A percentile compares a stretch with the other conserved stretches of the same genome.
These are phyloP conservation scores for Yarrowia divulgata DNA, from an alignment of 805 yeast species.

Conservation along the genomic window DNA sequence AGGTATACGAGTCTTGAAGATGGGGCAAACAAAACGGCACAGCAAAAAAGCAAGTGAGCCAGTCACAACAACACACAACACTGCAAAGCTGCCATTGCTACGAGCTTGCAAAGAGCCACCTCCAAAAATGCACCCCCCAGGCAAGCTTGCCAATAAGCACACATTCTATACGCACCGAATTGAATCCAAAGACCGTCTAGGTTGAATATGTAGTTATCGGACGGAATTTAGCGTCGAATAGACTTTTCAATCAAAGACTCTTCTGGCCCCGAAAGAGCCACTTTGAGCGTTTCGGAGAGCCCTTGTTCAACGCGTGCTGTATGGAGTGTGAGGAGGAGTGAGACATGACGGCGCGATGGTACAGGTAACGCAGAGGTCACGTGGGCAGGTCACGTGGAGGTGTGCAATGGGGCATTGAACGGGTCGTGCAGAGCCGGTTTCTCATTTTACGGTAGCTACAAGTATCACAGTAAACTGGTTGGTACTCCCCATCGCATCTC, in stretches of 20 bases:
- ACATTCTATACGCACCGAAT: constrained; percentile 34
- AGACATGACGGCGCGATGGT: neutral
- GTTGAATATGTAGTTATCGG: constrained; percentile 17
- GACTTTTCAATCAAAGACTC: constrained; percentile 2
- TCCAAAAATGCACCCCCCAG: constrained; percentile 15
- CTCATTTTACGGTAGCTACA: no score
- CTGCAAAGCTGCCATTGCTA: no score
- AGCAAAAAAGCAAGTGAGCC: no score
- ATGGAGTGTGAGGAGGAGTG: neutral
- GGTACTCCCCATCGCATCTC: no score
- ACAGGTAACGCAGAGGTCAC: neutral
- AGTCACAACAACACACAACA: no score
- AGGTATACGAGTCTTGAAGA: no score
- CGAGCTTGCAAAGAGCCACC: neutral
- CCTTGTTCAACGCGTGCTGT: constrained; percentile 17
- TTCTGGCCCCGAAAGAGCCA: constrained; percentile 8
- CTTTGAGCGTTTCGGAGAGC: neutral
- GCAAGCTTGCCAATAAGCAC: constrained; percentile 24
- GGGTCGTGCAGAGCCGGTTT: no score
- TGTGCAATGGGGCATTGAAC: no score
- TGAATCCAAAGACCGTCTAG: constrained; percentile 1
- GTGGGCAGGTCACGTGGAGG: neutral
- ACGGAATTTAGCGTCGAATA: constrained; percentile 16
- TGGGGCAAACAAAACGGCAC: no score
- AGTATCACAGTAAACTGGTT: no score